Evolutionary conservation across 2,329 filamentous ascomycete genomes (phyloP).

Genomic region (Harringtonia lauricola): DNA sequence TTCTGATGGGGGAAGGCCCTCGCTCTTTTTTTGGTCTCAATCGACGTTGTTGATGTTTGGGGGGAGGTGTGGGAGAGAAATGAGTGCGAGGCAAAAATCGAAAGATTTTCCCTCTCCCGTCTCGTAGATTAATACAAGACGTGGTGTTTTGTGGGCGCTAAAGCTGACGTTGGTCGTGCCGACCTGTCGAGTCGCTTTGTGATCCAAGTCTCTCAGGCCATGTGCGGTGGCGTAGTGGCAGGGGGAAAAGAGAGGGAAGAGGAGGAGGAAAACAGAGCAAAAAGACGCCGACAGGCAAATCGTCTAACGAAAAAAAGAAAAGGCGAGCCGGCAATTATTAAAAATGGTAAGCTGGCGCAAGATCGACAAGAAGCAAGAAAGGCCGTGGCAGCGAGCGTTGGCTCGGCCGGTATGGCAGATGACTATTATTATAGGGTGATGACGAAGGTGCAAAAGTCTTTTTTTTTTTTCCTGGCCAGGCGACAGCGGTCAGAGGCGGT

Average conservation of each 20-base stretch:
- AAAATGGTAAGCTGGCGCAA: background rate
- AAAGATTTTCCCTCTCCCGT: too few species aligned
- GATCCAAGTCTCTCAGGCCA: background rate
- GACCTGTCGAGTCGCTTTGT: too few species aligned
- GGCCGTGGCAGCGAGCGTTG: background rate
- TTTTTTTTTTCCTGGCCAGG: slow-evolving; percentile 2
- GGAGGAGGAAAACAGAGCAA: background rate
- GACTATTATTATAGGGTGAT: background rate
- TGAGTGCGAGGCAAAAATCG: too few species aligned
- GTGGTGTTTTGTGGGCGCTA: too few species aligned
- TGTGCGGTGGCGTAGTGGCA: background rate
- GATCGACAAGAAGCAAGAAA: background rate
- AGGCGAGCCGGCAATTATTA: background rate
- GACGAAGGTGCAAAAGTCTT: background rate
- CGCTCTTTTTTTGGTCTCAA: too few species aligned
- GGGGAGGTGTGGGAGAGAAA: too few species aligned
- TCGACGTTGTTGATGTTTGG: background rate
- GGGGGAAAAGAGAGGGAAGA: too few species aligned
- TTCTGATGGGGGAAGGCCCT: too few species aligned
- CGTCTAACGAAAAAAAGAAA: background rate
- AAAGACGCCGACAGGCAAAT: background rate
- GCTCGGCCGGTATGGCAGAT: background rate
- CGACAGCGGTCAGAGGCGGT: slow-evolving; percentile 7
- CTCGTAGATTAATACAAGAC: too few species aligned
- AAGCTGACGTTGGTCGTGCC: too few species aligned